Evolutionary conservation across 2,329 filamentous ascomycete genomes (phyloP).

Genomic region (Neopestalotiopsis rosae): DNA sequence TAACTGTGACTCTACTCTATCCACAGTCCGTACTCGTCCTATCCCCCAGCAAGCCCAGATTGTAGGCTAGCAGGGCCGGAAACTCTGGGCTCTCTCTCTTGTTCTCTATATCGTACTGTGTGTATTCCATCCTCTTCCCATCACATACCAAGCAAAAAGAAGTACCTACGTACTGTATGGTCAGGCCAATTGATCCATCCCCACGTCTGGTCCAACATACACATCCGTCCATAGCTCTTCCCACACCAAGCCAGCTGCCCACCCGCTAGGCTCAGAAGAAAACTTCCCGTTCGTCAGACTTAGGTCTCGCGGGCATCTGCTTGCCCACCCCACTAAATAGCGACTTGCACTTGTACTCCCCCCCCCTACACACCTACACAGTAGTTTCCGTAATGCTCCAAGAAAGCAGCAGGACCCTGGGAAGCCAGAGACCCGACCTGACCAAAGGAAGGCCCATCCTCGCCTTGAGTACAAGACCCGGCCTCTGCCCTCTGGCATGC

Average conservation of each 20-base stretch:
- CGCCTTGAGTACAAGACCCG: constrained; percentile 17
- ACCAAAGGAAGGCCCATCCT: constrained; percentile 2
- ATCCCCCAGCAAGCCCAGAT: background rate
- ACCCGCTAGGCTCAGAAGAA: constrained; percentile 11
- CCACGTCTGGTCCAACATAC: constrained; percentile 9
- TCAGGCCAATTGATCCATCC: background rate
- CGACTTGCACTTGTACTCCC: constrained; percentile 16
- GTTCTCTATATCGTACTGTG: no score
- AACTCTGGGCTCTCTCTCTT: no score
- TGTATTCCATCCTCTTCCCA: background rate
- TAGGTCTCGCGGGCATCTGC: constrained; percentile 16
- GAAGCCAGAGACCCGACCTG: constrained; percentile 16
- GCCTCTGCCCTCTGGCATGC: constrained; percentile 14
- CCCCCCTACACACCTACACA: background rate
- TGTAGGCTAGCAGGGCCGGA: background rate
- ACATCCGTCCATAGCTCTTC: background rate
- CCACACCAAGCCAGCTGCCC: constrained; percentile 17
- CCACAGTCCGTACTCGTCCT: background rate
- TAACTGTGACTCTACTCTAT: background rate
- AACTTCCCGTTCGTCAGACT: constrained; percentile 18
- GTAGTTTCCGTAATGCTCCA: constrained; percentile 13
- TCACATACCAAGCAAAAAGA: constrained; percentile 1
- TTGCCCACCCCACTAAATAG: constrained; percentile 8
- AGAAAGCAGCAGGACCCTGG: constrained; percentile 1
- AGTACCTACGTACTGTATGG: no score